Evolutionary conservation across 2,329 filamentous ascomycete genomes (phyloP).

Genomic region (Mollisia scopiformis): DNA sequence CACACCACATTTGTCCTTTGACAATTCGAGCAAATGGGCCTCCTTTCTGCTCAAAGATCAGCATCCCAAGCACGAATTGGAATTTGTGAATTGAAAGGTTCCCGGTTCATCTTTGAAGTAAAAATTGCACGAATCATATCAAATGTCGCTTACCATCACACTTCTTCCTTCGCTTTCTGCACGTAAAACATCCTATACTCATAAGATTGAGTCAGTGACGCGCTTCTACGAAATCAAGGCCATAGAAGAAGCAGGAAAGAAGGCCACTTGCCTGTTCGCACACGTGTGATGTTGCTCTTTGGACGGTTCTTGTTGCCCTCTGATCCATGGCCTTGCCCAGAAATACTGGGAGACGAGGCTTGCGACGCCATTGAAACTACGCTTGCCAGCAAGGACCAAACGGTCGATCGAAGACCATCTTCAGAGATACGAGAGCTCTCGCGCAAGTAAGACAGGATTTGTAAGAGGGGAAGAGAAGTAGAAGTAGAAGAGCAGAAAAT

Average conservation of each 20-base stretch:
- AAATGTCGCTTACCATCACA: conserved; percentile 55
- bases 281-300: conserved; percentile 12
- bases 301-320: neutral
- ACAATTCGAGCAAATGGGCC: conserved; percentile 15
- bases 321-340: neutral
- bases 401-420: neutral
- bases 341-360: neutral
- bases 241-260: no score
- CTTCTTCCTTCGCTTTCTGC: conserved; percentile 62
- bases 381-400: neutral
- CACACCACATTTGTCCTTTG: conserved; percentile 15
- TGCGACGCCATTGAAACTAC: conserved; percentile 2
- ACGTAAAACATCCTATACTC: conserved; percentile 51
- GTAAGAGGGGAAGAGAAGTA: neutral
- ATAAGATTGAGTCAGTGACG: no score
- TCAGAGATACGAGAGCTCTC: neutral
- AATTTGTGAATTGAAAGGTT: no score
- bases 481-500: neutral
- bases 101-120: no score
- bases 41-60: conserved; percentile 38
- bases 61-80: neutral
- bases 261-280: no score
- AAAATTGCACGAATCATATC: neutral
- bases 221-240: no score
- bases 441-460: neutral